Evolutionary conservation across 306 rosid genomes (phyloP), one percentile per base, ranked within the genome.

Genomic region (Ormosia semicastrata): DNA sequence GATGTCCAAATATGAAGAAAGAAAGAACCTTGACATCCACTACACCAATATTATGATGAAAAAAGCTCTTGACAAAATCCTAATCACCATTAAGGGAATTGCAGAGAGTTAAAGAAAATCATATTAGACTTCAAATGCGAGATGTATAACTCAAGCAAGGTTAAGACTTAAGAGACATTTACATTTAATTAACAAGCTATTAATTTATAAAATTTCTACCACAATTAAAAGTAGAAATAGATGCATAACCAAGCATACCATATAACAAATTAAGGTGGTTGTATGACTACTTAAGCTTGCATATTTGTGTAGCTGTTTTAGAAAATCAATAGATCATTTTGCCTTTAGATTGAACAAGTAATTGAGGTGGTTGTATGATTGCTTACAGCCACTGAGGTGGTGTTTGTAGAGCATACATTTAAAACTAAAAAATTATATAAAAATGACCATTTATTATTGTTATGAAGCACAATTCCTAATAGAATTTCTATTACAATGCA

Each of bases 51-150:
- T n/a, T n/a, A n/a, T n/a, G n/a, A n/a, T n/a, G n/a, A n/a, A 92
- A 94, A 49, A 94, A 58, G 59, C 41, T 56, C 77, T 82, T 85
- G 81, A 81, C 80, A 60, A 90, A 79, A 72, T 88, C 89, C 98
- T 94, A 91, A 47, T 85, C 81, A 3, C 87, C 90, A 83, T 71
- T 14, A 15, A 53, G 43, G 15, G 68, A 71, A 75, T 56, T 17
- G 17, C 44, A 78, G 46, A 85, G 41, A 70, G 83, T 66, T 56
- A 80, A 80, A 78, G 60, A 66, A 41, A 24, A 41, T 11, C 69
- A 75, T 11, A 47, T 77, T 49, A 80, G 72, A 41, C 52, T 49
- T 73, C 84, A 73, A n/a, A 54, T 10, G 2, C 41, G 76, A 32
- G 46, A 64, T 17, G 6, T 57, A 44, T 29, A 84, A 71, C 40